These are phyloP conservation scores for Sporothrix phasma DNA, from an alignment of 2,329 filamentous ascomycete genomes.

Conservation along the genomic window DNA sequence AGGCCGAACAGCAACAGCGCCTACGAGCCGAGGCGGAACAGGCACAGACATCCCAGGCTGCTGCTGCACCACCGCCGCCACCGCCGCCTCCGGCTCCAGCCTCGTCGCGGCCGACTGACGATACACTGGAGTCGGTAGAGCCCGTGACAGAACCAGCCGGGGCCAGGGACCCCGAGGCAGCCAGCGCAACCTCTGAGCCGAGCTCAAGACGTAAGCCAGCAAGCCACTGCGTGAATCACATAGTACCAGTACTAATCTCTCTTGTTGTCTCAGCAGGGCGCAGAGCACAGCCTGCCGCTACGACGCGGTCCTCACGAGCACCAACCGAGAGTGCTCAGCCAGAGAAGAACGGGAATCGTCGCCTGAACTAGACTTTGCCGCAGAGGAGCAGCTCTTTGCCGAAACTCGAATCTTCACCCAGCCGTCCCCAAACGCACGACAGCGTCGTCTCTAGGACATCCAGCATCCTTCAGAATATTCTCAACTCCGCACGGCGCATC, in stretches of 20 bases:
- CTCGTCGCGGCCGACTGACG: neutral
- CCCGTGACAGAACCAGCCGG: constrained; percentile 1
- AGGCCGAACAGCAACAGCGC: constrained; percentile 15
- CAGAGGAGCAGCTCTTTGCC: constrained; percentile 29
- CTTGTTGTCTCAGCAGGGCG: neutral
- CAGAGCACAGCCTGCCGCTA: neutral
- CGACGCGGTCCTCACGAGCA: neutral
- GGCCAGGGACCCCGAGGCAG: neutral
- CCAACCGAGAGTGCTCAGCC: constrained; percentile 13
- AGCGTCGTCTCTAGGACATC: constrained; percentile 14
- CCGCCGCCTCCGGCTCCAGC: neutral
- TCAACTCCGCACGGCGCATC: constrained; percentile 16
- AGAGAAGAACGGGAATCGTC: neutral
- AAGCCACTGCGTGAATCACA: neutral
- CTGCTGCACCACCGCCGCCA: neutral
- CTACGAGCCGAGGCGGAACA: neutral
- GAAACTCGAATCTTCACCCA: constrained; percentile 26
- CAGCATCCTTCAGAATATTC: constrained; percentile 15
- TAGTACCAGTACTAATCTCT: neutral
- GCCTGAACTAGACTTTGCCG: constrained; percentile 26
- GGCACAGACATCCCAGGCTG: neutral
- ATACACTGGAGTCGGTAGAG: constrained; percentile 9
- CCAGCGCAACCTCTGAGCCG: neutral
- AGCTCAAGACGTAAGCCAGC: neutral
- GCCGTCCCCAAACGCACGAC: neutral